phyloP scores from a whole-genome alignment of 2,329 filamentous ascomycete genomes.

The Cordyceps fumosorosea region DNA sequence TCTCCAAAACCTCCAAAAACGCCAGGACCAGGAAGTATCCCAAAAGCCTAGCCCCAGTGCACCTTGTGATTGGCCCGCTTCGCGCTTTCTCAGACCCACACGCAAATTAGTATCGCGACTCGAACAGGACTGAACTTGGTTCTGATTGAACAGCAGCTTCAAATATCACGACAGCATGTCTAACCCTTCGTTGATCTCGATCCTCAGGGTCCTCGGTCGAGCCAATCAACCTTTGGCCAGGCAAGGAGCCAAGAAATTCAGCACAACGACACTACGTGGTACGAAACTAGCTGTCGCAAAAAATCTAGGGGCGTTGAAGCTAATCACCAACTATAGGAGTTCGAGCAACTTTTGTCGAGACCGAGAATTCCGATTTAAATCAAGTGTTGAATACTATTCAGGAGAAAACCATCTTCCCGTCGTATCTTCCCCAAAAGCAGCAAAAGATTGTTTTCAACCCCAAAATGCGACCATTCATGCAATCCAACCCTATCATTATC shows the following conservation, averaged over 20 bases:
- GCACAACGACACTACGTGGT: conserved; percentile 9
- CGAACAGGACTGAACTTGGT: conserved; percentile 14
- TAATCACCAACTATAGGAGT: conserved; percentile 23
- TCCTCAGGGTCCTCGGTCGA: not conserved
- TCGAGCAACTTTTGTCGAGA: conserved; percentile 40
- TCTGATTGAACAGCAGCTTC: not conserved
- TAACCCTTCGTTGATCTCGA: conserved; percentile 4
- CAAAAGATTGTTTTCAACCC: conserved; percentile 45
- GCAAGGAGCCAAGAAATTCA: conserved; percentile 1
- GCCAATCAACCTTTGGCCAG: not conserved
- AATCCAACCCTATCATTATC: conserved; percentile 49
- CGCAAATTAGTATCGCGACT: conserved; percentile 11
- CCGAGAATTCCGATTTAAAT: conserved; percentile 49
- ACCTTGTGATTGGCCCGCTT: conserved; percentile 30
- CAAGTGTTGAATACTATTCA: conserved; percentile 46
- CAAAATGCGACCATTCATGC: conserved; percentile 41
- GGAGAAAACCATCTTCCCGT: conserved; percentile 54
- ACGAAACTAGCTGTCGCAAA: not conserved
- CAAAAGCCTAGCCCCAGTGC: conserved; percentile 15
- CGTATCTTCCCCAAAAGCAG: conserved; percentile 48
- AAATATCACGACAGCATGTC: conserved; percentile 4
- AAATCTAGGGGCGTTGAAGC: conserved; percentile 2
- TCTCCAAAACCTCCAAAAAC: not conserved
- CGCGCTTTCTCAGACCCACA: conserved; percentile 24
- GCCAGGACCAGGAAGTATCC: not conserved